Conservation (phyloP, 768 basidiomycete species). For the Lactarius hatsudake region DNA sequence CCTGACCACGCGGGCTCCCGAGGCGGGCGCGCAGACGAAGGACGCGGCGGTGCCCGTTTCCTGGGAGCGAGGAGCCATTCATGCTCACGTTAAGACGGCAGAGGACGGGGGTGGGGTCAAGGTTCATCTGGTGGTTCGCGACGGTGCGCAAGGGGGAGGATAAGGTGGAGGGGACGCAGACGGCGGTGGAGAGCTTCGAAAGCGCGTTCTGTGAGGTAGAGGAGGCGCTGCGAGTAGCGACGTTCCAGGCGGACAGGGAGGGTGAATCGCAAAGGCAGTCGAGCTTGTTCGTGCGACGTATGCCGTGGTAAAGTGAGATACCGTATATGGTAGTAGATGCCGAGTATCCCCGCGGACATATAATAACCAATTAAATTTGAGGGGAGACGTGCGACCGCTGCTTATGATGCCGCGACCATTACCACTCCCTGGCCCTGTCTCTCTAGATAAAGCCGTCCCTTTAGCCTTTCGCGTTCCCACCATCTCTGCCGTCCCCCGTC, state of each 20-base stretch:
- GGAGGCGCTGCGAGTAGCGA: slow-evolving; percentile 10
- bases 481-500: background rate
- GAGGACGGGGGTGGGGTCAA: slow-evolving; percentile 39
- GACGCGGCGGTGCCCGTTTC: slow-evolving; percentile 31
- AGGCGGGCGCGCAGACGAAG: slow-evolving; percentile 41
- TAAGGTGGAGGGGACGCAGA: slow-evolving; percentile 28
- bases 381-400: too few relatives aligned
- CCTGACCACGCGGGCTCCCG: slow-evolving; percentile 56
- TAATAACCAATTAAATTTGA: too few relatives aligned
- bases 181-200: slow-evolving; percentile 27
- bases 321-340: background rate
- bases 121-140: slow-evolving; percentile 53
- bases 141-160: slow-evolving; percentile 36
- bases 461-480: background rate
- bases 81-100: slow-evolving; percentile 35
- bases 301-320: background rate
- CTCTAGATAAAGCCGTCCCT: background rate
- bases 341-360: too few relatives aligned
- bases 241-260: slow-evolving; percentile 23
- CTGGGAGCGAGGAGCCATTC: slow-evolving; percentile 36
- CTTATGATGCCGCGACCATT: background rate
- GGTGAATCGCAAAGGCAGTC: slow-evolving; percentile 14
- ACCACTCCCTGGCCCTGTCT: background rate
- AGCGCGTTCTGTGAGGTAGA: slow-evolving; percentile 10
- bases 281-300: slow-evolving; percentile 18